A percentile compares a stretch with the other conserved stretches of the same genome.
These are phyloP conservation scores for Vararia minispora DNA, from an alignment of 768 basidiomycete genomes.

Conservation along the genomic window DNA sequence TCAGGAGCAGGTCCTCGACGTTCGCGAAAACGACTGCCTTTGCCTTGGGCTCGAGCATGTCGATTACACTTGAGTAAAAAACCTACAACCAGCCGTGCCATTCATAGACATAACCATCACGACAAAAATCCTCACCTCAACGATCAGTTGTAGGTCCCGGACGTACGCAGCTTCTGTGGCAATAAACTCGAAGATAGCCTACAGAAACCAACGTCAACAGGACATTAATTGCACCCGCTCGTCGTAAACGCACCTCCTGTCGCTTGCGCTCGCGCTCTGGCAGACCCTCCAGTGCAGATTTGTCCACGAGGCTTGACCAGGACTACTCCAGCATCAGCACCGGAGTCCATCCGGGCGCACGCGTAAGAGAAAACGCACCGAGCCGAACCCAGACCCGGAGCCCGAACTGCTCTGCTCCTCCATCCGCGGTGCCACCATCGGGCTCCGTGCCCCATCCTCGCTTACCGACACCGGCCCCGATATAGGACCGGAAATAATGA, in stretches of 20 bases:
- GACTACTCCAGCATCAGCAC: conserved; percentile 33
- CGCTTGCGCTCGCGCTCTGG: conserved; percentile 69
- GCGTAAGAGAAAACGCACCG: conserved; percentile 29
- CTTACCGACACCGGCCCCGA: conserved; percentile 34
- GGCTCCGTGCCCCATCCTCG: conserved; percentile 15
- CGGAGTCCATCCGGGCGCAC: not conserved
- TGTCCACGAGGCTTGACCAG: conserved; percentile 89
- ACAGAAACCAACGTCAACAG: not conserved
- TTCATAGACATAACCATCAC: not conserved
- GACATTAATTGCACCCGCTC: no score
- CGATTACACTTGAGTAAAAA: conserved; percentile 75
- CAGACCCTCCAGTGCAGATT: conserved; percentile 71
- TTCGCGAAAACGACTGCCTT: conserved; percentile 84
- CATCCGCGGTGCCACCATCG: conserved; percentile 19
- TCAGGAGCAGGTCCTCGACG: conserved; percentile 83
- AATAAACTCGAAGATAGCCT: conserved; percentile 94
- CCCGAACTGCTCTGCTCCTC: conserved; percentile 40
- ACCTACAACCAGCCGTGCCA: conserved; percentile 32
- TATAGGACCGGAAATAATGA: conserved; percentile 65
- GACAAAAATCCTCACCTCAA: conserved; percentile 47
- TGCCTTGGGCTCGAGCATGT: conserved; percentile 63
- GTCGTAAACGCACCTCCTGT: conserved; percentile 54
- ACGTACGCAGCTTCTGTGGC: conserved; percentile 86
- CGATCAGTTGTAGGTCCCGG: conserved; percentile 81
- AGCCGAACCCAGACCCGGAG: conserved; percentile 66